Evolutionary conservation across 306 rosid species (phyloP).

Genomic region (Albizia julibrissin): DNA sequence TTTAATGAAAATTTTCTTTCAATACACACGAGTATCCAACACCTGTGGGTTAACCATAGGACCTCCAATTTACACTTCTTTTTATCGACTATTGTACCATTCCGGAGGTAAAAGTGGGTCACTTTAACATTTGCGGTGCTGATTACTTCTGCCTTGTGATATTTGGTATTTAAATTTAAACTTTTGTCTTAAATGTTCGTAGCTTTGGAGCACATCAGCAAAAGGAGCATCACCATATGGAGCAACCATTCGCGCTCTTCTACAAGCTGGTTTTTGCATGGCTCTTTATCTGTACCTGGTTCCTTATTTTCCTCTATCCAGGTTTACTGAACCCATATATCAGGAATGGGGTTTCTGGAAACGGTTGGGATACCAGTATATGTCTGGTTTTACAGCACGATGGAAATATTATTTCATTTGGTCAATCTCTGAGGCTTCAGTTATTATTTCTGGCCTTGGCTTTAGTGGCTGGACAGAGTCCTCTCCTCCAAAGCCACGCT

Average conservation of each 20-base stretch:
- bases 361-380: conserved; percentile 81
- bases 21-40: not conserved
- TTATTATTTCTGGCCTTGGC: conserved; percentile 87
- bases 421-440: conserved; percentile 95
- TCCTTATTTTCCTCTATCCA: conserved; percentile 78
- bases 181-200: conserved; percentile 1
- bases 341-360: conserved; percentile 84
- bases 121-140: not conserved
- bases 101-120: not conserved
- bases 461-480: conserved; percentile 95
- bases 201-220: conserved; percentile 81
- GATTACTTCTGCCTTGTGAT: not conserved
- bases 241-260: conserved; percentile 72
- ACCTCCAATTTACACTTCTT: not conserved
- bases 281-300: conserved; percentile 77
- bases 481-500: conserved; percentile 79
- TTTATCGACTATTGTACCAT: not conserved
- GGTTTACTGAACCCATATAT: conserved; percentile 73
- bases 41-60: not conserved
- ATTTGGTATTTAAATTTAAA: conserved; percentile 6
- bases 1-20: not conserved
- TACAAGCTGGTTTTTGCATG: conserved; percentile 92
- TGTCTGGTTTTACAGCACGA: conserved; percentile 91
- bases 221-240: conserved; percentile 78
- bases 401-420: conserved; percentile 99